A percentile compares a stretch with the other conserved stretches of the same genome.
phyloP scores from a whole-genome alignment of 495 filamentous ascomycete genomes.

The Penicillium egyptiacum region DNA sequence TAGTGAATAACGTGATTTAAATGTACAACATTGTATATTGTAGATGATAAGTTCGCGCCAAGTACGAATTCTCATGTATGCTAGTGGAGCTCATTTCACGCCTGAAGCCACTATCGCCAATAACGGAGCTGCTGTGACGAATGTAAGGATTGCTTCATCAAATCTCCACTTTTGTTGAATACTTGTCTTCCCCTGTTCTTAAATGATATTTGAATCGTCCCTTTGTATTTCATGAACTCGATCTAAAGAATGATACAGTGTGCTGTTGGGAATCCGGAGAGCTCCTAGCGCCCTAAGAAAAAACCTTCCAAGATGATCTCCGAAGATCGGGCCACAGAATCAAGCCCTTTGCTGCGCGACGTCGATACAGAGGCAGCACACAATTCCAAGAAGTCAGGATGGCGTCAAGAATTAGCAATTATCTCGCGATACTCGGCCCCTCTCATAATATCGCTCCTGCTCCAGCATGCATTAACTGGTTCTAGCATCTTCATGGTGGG shows the following conservation, averaged over 20 bases:
- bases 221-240: neutral
- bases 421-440: slow-evolving; percentile 54
- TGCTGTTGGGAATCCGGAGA: neutral
- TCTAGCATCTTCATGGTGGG: slow-evolving; percentile 68
- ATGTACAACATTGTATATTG: neutral
- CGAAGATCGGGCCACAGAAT: slow-evolving; percentile 4
- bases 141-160: slow-evolving; percentile 5
- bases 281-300: neutral
- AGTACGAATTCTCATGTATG: neutral
- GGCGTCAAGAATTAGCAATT: slow-evolving; percentile 18
- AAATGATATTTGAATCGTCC: neutral
- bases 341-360: slow-evolving; percentile 7
- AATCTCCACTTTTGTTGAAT: neutral
- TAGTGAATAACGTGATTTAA: neutral
- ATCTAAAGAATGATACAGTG: neutral
- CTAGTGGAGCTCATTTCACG: neutral
- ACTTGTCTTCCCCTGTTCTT: neutral
- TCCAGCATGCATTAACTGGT: slow-evolving; percentile 72
- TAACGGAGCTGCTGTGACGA: neutral
- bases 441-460: slow-evolving; percentile 66
- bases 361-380: slow-evolving; percentile 4
- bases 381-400: slow-evolving; percentile 11
- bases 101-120: neutral
- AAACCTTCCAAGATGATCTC: neutral
- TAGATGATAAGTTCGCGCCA: neutral